Conservation (phyloP, 345 rosid genomes). For the Arabidopsis suecica region DNA sequence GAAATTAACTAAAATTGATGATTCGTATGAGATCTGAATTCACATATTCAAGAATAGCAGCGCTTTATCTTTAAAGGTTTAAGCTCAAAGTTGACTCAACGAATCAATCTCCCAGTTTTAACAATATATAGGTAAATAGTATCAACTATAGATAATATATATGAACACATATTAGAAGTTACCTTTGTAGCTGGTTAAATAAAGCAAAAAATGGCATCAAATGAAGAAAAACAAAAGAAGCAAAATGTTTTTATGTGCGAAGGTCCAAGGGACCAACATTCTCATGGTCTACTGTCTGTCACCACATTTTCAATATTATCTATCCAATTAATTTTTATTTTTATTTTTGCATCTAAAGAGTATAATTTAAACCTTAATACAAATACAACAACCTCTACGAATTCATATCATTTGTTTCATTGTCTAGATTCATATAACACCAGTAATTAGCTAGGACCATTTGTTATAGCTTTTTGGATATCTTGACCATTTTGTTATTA, state of each 20-base stretch:
- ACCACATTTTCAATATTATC: slow-evolving; percentile 20
- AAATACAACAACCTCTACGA: slow-evolving; percentile 12
- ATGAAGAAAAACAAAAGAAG: slow-evolving; percentile 27
- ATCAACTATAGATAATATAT: neutral
- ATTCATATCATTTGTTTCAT: neutral
- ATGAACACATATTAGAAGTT: slow-evolving; percentile 20
- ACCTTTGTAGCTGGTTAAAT: slow-evolving; percentile 5
- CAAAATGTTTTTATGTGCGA: slow-evolving; percentile 21
- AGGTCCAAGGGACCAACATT: slow-evolving; percentile 45
- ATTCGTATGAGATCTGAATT: slow-evolving; percentile 14
- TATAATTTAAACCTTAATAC: neutral
- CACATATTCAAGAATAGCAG: slow-evolving; percentile 3
- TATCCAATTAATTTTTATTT: neutral
- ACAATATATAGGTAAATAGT: neutral
- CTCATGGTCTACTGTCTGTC: slow-evolving; percentile 38
- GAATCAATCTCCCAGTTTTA: neutral
- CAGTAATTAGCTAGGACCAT: slow-evolving; percentile 26
- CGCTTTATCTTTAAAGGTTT: neutral
- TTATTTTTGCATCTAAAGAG: neutral
- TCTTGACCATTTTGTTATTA: neutral
- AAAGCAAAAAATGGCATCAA: slow-evolving; percentile 30
- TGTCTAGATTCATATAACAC: slow-evolving; percentile 16
- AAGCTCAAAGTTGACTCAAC: neutral
- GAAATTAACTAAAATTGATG: neutral
- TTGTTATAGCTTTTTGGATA: slow-evolving; percentile 13